These are phyloP conservation scores for Lunasporangiospora selenospora DNA, from an alignment of 192 early-diverging fungal genomes.

Conservation along the genomic window DNA sequence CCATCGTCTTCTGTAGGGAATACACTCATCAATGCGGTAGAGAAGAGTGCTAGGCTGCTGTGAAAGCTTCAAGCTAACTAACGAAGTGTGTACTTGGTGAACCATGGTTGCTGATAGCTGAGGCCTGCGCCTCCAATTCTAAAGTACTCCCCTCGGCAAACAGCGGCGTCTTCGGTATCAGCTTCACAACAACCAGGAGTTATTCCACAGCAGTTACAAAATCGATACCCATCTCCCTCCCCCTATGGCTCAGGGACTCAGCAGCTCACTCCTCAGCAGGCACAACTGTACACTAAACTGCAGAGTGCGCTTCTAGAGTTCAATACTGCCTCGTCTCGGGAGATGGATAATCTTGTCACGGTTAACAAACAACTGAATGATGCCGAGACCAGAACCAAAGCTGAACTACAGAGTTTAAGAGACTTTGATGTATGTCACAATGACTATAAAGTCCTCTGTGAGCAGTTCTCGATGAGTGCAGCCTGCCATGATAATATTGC, in stretches of 20 bases:
- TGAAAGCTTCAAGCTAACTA: conserved; percentile 1
- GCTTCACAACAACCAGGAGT: conserved; percentile 22
- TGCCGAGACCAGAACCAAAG: conserved; percentile 67
- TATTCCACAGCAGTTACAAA: conserved; percentile 15
- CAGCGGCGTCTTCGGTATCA: conserved; percentile 32
- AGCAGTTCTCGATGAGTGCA: not conserved
- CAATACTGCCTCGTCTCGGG: conserved; percentile 59
- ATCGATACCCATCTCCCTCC: conserved; percentile 23
- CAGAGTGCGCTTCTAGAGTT: conserved; percentile 52
- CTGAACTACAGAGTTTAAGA: conserved; percentile 63
- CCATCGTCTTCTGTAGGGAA: conserved; percentile 39
- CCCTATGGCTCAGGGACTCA: conserved; percentile 26
- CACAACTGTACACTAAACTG: conserved; percentile 69
- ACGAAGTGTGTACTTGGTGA: conserved; percentile 16
- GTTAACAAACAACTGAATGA: conserved; percentile 75
- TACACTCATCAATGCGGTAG: too few species aligned
- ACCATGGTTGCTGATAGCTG: conserved; percentile 18
- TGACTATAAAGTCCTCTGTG: not conserved
- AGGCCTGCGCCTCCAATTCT: conserved; percentile 43
- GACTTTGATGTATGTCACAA: conserved; percentile 44
- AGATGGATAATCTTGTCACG: conserved; percentile 71
- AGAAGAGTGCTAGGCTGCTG: too few species aligned
- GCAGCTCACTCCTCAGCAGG: conserved; percentile 53
- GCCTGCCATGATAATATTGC: too few species aligned
- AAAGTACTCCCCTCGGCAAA: conserved; percentile 19